Evolutionary conservation across 2,329 filamentous ascomycete species (phyloP), one percentile per base, ranked within the genome.

Genomic region (Didymella pinodella): DNA sequence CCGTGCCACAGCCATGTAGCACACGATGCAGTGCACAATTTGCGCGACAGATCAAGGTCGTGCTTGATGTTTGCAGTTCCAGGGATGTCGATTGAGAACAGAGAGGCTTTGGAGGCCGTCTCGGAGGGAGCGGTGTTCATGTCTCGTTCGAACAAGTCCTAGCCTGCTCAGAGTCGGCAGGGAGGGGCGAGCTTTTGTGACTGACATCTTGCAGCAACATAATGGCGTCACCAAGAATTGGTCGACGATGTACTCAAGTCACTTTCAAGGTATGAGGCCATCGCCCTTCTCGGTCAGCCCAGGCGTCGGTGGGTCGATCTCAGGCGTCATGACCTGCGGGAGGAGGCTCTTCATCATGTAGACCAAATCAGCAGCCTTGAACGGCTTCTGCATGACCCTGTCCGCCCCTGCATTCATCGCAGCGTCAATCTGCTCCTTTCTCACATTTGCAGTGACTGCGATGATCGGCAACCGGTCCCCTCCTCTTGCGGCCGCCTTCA

Each of bases 401-500:
- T 75, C 71, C 34, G 75, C 73, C 14, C 75, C 75, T 29, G 74
- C 74, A 31, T 65, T 61, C 50, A 74, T 72, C 2, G 75, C 75
- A 12, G 61, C 66, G 26, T 70, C 65, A 22, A 78, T 74, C 59
- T 77, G 75, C 59, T 75, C 74, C 32, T 71, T 65, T 14, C 75
- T 56, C 14, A 76, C 75, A 46, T 78, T 77, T 11, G 75, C 75
- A 7, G 75, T 78, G 1, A 78, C 75, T 1, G 72, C 75, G n/a
- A 78, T 75, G 22, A 78, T 67, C 0, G 75, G 75, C 18, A 78
- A 38, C 4, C 68, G 63, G 25, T 41, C 44, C 2, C 55, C 56
- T 14, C 48, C 44, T 34, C 69, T 63, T 16, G 77, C 51, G 10
- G 67, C 65, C 12, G 76, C 67, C 22, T 59, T 43, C 31, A 61